These are phyloP conservation scores for Juncus effusus DNA, from an alignment of 176 grass and related monocot species.

Conservation along the genomic window DNA sequence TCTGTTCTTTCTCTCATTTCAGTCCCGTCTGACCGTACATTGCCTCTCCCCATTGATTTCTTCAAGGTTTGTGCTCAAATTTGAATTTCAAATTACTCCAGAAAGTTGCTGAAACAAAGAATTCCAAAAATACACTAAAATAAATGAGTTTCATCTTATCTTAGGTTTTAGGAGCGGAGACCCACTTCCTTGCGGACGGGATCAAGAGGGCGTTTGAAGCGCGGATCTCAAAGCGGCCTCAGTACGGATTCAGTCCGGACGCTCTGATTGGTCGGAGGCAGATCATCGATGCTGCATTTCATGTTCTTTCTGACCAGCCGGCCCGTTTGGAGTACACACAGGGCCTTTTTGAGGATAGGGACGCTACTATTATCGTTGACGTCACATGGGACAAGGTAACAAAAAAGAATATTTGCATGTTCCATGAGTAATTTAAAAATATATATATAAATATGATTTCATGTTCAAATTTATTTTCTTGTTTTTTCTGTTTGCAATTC, in stretches of 20 bases:
- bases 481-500: too few relatives aligned
- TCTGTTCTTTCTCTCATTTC: constrained; percentile 58
- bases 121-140: too few relatives aligned
- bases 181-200: constrained; percentile 73
- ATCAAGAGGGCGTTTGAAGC: constrained; percentile 71
- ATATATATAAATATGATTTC: too few relatives aligned
- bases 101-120: too few relatives aligned
- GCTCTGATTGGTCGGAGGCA: constrained; percentile 60
- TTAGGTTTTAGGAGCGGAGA: constrained; percentile 74
- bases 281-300: constrained; percentile 64
- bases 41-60: constrained; percentile 72
- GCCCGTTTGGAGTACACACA: constrained; percentile 63
- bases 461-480: too few relatives aligned
- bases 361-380: constrained; percentile 37
- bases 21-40: constrained; percentile 39
- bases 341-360: constrained; percentile 45
- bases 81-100: too few relatives aligned
- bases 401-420: background rate
- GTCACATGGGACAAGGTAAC: constrained; percentile 84
- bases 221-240: constrained; percentile 53
- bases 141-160: background rate
- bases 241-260: constrained; percentile 68
- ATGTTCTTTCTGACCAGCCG: constrained; percentile 49
- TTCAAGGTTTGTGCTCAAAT: constrained; percentile 54
- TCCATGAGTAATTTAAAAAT: background rate